Base-by-base conservation (phyloP, 495 filamentous ascomycete species). In the Hyaloscypha hepaticicola region DNA sequence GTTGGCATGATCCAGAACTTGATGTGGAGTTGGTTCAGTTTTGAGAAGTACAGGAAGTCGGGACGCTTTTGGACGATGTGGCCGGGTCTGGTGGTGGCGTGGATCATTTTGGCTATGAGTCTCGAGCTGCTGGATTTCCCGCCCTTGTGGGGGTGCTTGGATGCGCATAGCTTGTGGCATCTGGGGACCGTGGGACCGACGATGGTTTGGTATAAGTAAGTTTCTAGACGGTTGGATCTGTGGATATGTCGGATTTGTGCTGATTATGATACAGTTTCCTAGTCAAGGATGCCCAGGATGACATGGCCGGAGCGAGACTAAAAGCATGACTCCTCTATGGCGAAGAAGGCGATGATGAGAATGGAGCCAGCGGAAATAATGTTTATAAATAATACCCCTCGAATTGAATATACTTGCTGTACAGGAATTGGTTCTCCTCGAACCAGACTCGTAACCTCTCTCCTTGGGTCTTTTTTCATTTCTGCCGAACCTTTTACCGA, bases 101-200 rank as follows among this genome's bases (percentile, higher is more conserved):
- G 93, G 93, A 82, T 99, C 63, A 81, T 96, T 63, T 71, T 93
- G 73, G 93, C 91, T 9, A 99, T 99, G 95, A 93, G 94, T 72
- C 77, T 99, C 73, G 95, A 99, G 75, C 70, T 99, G 70, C 78
- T 98, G 63, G 95, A 99, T 76, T 99, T 99, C 73, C 85, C 96
- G 62, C 95, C 95, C 2, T 79, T 91, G 70, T 82, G 86, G 78
- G 90, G 90, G 16, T 85, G 88, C 70, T 72, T 99, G 45, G 95
- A 99, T 83, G 95, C 95, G 22, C 95, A 99, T 82, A 93, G 90
- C 69, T 76, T 99, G 63, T 99, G 95, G 95, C 95, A 99, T 84
- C 73, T 95, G 63, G 91, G 91, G 41, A 99, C 95, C 1, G 93
- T 99, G 53, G 83, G 84, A 57, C 95, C 95, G 29, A 90, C 93